Conservation (phyloP, 495 filamentous ascomycete genomes). For the Xanthoparmelia taractica region DNA sequence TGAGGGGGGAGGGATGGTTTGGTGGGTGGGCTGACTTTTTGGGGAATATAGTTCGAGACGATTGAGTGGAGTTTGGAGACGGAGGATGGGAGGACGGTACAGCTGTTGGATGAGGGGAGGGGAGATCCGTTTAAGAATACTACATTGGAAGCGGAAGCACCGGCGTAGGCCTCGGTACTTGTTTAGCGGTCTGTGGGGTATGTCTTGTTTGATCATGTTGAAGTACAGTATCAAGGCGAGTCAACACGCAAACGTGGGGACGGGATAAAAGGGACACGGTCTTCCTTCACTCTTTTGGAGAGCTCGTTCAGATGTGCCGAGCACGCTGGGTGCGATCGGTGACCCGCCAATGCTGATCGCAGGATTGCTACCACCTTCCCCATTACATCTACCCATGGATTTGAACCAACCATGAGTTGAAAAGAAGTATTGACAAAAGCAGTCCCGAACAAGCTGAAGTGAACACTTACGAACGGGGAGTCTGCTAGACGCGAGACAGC, state of each 20-base stretch:
- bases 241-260: background rate
- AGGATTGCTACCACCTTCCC: too few species aligned
- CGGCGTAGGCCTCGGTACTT: background rate
- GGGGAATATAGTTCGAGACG: slow-evolving; percentile 56
- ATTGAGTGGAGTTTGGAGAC: slow-evolving; percentile 67
- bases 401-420: too few species aligned
- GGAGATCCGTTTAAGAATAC: slow-evolving; percentile 23
- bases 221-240: background rate
- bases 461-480: too few species aligned
- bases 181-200: background rate
- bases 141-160: slow-evolving; percentile 12
- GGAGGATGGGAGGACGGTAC: slow-evolving; percentile 55
- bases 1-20: background rate
- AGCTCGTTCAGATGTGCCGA: too few species aligned
- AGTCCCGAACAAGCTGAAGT: too few species aligned
- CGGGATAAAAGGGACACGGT: background rate
- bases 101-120: slow-evolving; percentile 50
- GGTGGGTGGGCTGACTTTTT: slow-evolving; percentile 7
- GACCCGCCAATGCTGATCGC: too few species aligned
- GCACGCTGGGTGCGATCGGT: too few species aligned
- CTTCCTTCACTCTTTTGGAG: too few species aligned
- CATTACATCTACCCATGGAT: too few species aligned
- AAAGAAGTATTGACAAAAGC: too few species aligned
- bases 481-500: too few species aligned
- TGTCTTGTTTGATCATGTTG: background rate